Percentiles rank a stretch among this genome's conserved stretches.
These are phyloP conservation scores for Pyrenochaeta sp. DNA, from an alignment of 2,329 filamentous ascomycete species.

Conservation along the genomic window DNA sequence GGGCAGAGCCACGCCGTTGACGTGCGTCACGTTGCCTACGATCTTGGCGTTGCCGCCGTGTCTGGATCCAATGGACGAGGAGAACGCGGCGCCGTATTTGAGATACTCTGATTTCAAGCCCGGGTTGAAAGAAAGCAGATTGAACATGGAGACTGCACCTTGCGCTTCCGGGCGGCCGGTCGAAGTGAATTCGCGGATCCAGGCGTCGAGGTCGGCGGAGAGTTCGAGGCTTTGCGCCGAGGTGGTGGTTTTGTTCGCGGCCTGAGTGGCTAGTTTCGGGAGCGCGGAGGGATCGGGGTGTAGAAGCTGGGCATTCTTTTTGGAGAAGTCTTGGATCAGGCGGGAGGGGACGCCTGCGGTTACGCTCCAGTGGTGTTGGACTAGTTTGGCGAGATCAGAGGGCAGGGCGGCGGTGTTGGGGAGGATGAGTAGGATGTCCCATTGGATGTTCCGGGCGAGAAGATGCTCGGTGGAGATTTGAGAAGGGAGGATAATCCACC, in stretches of 20 bases:
- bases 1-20: slow-evolving; percentile 6
- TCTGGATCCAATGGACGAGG: slow-evolving; percentile 56
- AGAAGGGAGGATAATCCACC: slow-evolving; percentile 60
- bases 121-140: slow-evolving; percentile 65
- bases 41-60: slow-evolving; percentile 68
- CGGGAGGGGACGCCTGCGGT: slow-evolving; percentile 55
- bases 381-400: slow-evolving; percentile 21
- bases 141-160: slow-evolving; percentile 68
- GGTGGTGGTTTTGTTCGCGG: slow-evolving; percentile 20
- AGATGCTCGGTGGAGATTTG: slow-evolving; percentile 52
- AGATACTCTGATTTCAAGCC: slow-evolving; percentile 62
- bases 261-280: slow-evolving; percentile 46
- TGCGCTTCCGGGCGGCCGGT: slow-evolving; percentile 28
- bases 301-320: slow-evolving; percentile 49
- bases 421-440: slow-evolving; percentile 60
- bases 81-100: slow-evolving; percentile 65
- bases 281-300: slow-evolving; percentile 44
- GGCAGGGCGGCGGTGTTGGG: slow-evolving; percentile 38
- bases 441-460: slow-evolving; percentile 51
- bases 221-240: slow-evolving; percentile 57
- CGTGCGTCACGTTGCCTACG: slow-evolving; percentile 63
- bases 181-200: slow-evolving; percentile 53
- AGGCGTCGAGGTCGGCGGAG: slow-evolving; percentile 58
- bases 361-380: slow-evolving; percentile 46
- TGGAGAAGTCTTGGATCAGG: slow-evolving; percentile 48